A percentile compares a stretch with the other conserved stretches of the same genome.
These are phyloP conservation scores for Aspergillus brasiliensis DNA, from an alignment of 2,329 filamentous ascomycete genomes.

Conservation along the genomic window DNA sequence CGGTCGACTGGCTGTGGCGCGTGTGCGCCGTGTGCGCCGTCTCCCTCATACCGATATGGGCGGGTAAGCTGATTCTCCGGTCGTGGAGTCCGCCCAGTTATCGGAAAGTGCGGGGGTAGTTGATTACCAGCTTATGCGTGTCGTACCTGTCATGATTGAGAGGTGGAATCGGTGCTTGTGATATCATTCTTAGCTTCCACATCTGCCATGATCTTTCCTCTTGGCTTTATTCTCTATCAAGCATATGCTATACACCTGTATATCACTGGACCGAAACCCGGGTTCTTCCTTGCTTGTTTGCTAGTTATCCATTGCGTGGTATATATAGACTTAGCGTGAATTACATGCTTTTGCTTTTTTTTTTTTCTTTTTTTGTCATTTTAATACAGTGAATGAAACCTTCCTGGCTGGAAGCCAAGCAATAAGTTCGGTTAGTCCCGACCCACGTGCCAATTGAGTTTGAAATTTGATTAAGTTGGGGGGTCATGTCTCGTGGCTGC, in stretches of 20 bases:
- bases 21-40: constrained; percentile 77
- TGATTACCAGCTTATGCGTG: background rate
- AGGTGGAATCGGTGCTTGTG: background rate
- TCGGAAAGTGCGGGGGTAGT: constrained; percentile 70
- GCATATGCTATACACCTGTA: background rate
- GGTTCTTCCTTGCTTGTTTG: background rate
- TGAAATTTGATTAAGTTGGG: too few species aligned
- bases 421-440: background rate
- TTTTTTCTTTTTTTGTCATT: too few species aligned
- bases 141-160: too few species aligned
- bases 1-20: constrained; percentile 83
- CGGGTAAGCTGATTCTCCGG: constrained; percentile 78
- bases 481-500: too few species aligned
- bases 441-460: background rate
- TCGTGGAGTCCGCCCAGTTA: constrained; percentile 91
- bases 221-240: background rate
- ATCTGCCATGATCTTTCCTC: background rate
- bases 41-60: constrained; percentile 82
- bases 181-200: background rate
- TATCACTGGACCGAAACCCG: background rate
- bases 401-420: background rate
- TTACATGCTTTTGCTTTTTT: background rate
- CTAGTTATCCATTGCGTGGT: background rate
- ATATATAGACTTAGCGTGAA: constrained; percentile 5
- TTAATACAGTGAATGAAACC: too few species aligned